These are phyloP conservation scores for Orobanche coerulescens DNA, from an alignment of 257 asterid species.

Conservation along the genomic window DNA sequence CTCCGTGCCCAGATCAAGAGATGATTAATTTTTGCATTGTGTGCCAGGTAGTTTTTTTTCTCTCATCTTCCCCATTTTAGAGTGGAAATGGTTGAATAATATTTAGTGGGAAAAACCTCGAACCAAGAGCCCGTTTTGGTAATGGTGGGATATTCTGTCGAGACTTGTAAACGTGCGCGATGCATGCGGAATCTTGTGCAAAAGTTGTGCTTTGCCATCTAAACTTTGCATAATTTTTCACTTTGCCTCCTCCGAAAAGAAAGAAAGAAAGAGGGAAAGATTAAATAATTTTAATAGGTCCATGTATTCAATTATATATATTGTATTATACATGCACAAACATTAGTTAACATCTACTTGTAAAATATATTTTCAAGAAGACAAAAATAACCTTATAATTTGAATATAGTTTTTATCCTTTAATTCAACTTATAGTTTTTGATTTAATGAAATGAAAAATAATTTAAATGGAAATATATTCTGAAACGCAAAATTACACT, in stretches of 20 bases:
- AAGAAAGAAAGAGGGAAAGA: not conserved
- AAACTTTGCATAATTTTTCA: not conserved
- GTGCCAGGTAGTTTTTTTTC: slow-evolving; percentile 50
- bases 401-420: not conserved
- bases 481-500: no score
- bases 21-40: slow-evolving; percentile 47
- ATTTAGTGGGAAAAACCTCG: not conserved
- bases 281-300: not conserved
- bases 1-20: slow-evolving; percentile 28
- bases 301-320: not conserved
- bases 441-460: no score
- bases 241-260: not conserved
- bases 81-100: not conserved
- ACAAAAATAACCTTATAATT: no score
- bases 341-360: not conserved
- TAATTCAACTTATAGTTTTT: no score
- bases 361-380: not conserved
- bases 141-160: not conserved
- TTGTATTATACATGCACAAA: not conserved
- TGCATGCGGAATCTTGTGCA: not conserved
- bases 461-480: no score
- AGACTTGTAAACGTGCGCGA: not conserved
- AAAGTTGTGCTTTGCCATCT: not conserved
- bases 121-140: not conserved
- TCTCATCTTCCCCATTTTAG: not conserved